A percentile compares a stretch with the other conserved stretches of the same genome.
Evolutionary conservation across 1,139 yeast species (phyloP).

Genomic region (Blastobotrys aristatus): DNA sequence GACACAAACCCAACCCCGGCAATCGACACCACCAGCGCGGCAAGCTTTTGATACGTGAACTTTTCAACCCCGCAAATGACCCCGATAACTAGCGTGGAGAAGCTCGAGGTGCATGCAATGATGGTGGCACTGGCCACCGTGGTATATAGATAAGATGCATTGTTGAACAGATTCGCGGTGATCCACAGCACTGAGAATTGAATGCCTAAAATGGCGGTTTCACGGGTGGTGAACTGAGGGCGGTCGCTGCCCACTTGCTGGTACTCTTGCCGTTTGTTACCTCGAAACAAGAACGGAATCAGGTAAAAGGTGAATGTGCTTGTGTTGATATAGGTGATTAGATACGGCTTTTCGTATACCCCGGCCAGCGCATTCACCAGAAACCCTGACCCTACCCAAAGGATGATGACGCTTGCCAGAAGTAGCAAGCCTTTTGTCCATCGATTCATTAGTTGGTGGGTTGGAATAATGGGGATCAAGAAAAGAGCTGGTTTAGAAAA

Average conservation of each 20-base stretch:
- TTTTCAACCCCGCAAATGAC: constrained; percentile 64
- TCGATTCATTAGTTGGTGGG: constrained; percentile 14
- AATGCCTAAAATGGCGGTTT: constrained; percentile 52
- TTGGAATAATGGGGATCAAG: neutral
- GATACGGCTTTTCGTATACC: constrained; percentile 82
- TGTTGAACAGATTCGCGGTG: constrained; percentile 78
- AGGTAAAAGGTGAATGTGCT: constrained; percentile 76
- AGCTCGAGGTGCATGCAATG: constrained; percentile 83
- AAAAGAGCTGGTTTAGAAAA: too few relatives aligned
- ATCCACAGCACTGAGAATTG: constrained; percentile 90
- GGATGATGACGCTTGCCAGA: constrained; percentile 65
- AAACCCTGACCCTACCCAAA: constrained; percentile 88
- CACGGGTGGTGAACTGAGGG: constrained; percentile 26
- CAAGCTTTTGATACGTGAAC: constrained; percentile 57
- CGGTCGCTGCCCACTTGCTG: neutral
- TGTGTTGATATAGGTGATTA: constrained; percentile 87
- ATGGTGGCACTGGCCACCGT: constrained; percentile 93
- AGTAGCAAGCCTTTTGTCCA: constrained; percentile 78
- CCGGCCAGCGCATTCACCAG: constrained; percentile 55
- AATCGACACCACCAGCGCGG: constrained; percentile 67
- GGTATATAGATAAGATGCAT: constrained; percentile 81
- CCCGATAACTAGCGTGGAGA: constrained; percentile 86
- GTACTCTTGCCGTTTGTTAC: constrained; percentile 2
- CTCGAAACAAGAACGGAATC: constrained; percentile 43
- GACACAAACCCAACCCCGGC: constrained; percentile 78